Conservation (phyloP, 1,284 basidiomycete species). For the Cryptococcus sp. region DNA sequence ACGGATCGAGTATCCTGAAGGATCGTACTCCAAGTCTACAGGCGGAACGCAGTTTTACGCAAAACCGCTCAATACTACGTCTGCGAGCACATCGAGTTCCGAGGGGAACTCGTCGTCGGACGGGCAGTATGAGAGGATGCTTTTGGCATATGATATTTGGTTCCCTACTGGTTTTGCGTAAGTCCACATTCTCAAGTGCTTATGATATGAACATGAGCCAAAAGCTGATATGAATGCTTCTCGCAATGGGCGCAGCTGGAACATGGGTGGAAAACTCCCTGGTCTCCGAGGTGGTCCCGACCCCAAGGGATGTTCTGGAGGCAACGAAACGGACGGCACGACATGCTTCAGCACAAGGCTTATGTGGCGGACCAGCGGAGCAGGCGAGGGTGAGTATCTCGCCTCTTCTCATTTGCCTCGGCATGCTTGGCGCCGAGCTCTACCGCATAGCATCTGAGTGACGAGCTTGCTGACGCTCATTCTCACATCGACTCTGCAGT, state of each 20-base stretch:
- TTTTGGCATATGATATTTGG: slow-evolving; percentile 46
- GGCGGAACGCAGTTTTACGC: slow-evolving; percentile 54
- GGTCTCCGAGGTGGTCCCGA: slow-evolving; percentile 51
- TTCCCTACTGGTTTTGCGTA: slow-evolving; percentile 40
- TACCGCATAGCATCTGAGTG: background rate
- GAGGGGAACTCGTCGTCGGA: slow-evolving; percentile 27
- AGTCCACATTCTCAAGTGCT: slow-evolving; percentile 15
- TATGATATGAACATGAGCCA: background rate
- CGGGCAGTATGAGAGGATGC: slow-evolving; percentile 46
- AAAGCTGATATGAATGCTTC: slow-evolving; percentile 1
- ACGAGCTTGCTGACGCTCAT: background rate
- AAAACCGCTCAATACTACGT: slow-evolving; percentile 30
- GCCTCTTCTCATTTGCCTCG: background rate
- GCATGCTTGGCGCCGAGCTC: background rate
- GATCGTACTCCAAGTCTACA: slow-evolving; percentile 47
- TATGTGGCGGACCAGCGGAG: slow-evolving; percentile 51
- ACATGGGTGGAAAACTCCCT: slow-evolving; percentile 53
- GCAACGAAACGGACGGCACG: slow-evolving; percentile 47
- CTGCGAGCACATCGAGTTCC: slow-evolving; percentile 7
- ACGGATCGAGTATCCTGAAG: slow-evolving; percentile 47
- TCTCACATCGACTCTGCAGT: slow-evolving; percentile 27
- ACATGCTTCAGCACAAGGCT: slow-evolving; percentile 52
- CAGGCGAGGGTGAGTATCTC: slow-evolving; percentile 43
- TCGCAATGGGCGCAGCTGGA: slow-evolving; percentile 25
- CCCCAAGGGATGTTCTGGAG: slow-evolving; percentile 49